These are phyloP conservation scores for Syzygium aqueum DNA, from an alignment of 345 rosid species.

Conservation along the genomic window DNA sequence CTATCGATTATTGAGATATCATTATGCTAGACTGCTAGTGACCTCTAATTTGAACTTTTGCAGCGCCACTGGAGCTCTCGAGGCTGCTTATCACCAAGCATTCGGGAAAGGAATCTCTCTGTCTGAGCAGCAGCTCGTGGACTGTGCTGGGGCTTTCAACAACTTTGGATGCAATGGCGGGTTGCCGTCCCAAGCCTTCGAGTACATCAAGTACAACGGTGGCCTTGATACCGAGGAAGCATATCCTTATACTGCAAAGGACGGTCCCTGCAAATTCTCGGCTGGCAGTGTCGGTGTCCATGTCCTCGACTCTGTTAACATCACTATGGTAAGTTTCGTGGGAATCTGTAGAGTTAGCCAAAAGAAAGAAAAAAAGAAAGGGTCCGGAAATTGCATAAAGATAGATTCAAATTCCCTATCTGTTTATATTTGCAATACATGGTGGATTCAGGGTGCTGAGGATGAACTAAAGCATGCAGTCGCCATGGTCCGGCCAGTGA, in stretches of 20 bases:
- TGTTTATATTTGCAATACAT: neutral
- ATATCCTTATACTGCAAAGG: constrained; percentile 64
- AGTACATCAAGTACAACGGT: constrained; percentile 83
- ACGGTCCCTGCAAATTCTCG: constrained; percentile 70
- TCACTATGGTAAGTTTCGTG: constrained; percentile 52
- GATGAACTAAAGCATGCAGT: constrained; percentile 88
- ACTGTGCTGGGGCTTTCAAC: constrained; percentile 83
- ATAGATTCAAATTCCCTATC: neutral
- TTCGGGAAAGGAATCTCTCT: constrained; percentile 70
- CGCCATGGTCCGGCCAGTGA: constrained; percentile 73
- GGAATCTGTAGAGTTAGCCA: neutral
- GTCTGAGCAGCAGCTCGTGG: constrained; percentile 98
- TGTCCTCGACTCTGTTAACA: constrained; percentile 65
- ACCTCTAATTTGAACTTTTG: neutral
- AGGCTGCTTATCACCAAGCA: constrained; percentile 95
- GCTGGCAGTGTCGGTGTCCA: constrained; percentile 57
- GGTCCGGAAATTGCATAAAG: neutral
- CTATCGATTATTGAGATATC: neutral
- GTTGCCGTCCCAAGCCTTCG: constrained; percentile 98
- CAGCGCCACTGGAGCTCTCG: constrained; percentile 97
- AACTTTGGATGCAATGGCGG: constrained; percentile 89
- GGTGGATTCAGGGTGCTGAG: constrained; percentile 68
- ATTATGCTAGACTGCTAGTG: neutral
- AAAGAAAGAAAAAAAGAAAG: neutral
- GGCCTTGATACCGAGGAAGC: constrained; percentile 89